Evolutionary conservation across 2,329 filamentous ascomycete genomes (phyloP), one percentile per base, ranked within the genome.

Genomic region (Calonectria henricotiae): DNA sequence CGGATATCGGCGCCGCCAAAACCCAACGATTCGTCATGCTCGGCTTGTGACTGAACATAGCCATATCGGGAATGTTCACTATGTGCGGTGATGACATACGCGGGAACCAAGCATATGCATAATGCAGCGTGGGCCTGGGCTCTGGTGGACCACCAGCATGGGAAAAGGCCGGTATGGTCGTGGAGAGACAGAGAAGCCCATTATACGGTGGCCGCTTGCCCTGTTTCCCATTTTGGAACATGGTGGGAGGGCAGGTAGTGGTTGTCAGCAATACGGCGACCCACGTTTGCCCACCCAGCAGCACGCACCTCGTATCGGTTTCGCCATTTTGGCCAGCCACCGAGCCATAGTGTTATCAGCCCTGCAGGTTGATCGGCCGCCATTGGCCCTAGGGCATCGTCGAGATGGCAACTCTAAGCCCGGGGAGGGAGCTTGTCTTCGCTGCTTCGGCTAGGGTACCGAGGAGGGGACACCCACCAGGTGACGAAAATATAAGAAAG

Each of bases 221-320:
- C 47, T 54, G 51, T 51, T n/a, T 76, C 71, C 75, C 75, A 39
- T 51, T 72, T 75, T 68, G 65, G 76, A 71, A 73, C 44, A 37
- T 60, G 64, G 68, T 64, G 68, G 71, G 73, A 75, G 71, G 74
- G 60, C 54, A 64, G 68, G 71, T 60, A 73, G 58, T 78, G 68
- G 67, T 41, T 73, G 75, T 74, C 70, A 77, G 74, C 76, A 71
- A 70, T 75, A 78, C 76, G 74, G 70, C 65, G 55, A 70, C 69
- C 71, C 69, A 74, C 71, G 75, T 61, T 72, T 71, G 65, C 67
- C 55, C 66, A 72, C 67, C 58, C 25, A 60, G 51, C 46, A 73
- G 63, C 69, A 73, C 73, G 68, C 67, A 76, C 75, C 76, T 78
- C 76, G 76, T 78, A 78, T 78, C 75, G 69, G 71, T 70, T 74